phyloP scores from a whole-genome alignment of 179 eudicot species.

The Actinidia polygama region DNA sequence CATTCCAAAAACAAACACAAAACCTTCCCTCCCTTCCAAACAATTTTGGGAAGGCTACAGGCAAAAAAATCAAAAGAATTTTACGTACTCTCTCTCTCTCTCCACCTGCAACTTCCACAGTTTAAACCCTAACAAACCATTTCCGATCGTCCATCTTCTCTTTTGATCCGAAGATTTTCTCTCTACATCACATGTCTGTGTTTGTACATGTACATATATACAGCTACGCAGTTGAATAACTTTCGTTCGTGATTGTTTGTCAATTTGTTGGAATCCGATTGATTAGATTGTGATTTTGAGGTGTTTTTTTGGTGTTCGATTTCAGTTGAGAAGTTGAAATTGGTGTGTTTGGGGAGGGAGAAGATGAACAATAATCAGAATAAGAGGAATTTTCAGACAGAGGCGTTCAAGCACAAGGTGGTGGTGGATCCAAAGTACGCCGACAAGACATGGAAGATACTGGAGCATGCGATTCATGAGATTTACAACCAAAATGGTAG shows the following conservation, averaged over 20 bases:
- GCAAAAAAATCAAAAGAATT: too few relatives aligned
- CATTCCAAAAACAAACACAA: too few relatives aligned
- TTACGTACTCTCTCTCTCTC: background rate
- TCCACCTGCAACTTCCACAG: background rate
- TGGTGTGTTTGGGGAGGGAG: background rate
- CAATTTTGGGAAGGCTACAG: too few relatives aligned
- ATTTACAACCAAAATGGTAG: slow-evolving; percentile 61
- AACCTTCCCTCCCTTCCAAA: too few relatives aligned
- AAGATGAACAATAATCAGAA: slow-evolving; percentile 42
- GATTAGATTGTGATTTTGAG: background rate
- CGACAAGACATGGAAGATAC: slow-evolving; percentile 61
- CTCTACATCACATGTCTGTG: background rate
- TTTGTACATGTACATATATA: background rate
- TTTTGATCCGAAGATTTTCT: background rate
- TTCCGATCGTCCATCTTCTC: slow-evolving; percentile 3
- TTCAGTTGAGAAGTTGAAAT: background rate
- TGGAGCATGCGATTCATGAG: slow-evolving; percentile 64
- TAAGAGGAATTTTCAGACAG: slow-evolving; percentile 55
- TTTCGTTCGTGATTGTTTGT: background rate
- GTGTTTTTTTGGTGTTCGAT: background rate
- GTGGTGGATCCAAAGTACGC: slow-evolving; percentile 59
- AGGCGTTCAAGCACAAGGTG: slow-evolving; percentile 53
- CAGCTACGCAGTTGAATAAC: background rate
- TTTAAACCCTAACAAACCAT: background rate
- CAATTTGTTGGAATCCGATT: background rate